These are phyloP conservation scores for Penicillium canariense DNA, from an alignment of 495 filamentous ascomycete genomes.

Conservation along the genomic window DNA sequence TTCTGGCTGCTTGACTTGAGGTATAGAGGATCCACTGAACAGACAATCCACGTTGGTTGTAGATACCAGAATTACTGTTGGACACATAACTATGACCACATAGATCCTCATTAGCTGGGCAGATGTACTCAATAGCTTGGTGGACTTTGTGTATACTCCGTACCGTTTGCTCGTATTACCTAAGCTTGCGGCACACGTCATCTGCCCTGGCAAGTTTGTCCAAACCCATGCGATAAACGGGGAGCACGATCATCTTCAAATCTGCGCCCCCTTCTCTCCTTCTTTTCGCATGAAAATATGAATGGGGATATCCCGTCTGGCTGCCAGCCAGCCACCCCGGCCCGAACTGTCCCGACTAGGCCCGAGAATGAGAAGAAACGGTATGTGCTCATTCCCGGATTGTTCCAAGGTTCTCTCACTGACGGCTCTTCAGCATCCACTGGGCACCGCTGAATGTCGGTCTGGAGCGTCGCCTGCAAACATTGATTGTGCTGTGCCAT, in stretches of 20 bases:
- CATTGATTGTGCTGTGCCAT: conserved; percentile 79
- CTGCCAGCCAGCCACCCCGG: background rate
- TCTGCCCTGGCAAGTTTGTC: background rate
- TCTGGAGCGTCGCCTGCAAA: conserved; percentile 81
- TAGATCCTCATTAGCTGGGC: too few relatives aligned
- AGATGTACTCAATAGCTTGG: too few relatives aligned
- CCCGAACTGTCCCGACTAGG: background rate
- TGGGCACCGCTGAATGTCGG: conserved; percentile 90
- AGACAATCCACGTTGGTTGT: too few relatives aligned
- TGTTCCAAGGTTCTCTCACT: background rate
- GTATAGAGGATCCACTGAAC: too few relatives aligned
- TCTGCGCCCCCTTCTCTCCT: background rate
- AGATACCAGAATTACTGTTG: too few relatives aligned
- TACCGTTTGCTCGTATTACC: background rate
- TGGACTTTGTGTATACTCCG: background rate
- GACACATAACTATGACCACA: too few relatives aligned
- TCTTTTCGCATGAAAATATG: conserved; percentile 3
- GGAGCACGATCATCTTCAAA: background rate
- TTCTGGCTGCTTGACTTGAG: too few relatives aligned
- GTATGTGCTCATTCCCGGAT: conserved; percentile 5
- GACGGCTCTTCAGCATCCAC: conserved; percentile 52
- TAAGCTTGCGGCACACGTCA: conserved; percentile 10
- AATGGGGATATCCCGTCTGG: conserved; percentile 11
- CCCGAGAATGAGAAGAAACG: conserved; percentile 14
- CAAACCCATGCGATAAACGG: background rate